phyloP scores from a whole-genome alignment of 495 filamentous ascomycete genomes.

The Echria macrotheca region DNA sequence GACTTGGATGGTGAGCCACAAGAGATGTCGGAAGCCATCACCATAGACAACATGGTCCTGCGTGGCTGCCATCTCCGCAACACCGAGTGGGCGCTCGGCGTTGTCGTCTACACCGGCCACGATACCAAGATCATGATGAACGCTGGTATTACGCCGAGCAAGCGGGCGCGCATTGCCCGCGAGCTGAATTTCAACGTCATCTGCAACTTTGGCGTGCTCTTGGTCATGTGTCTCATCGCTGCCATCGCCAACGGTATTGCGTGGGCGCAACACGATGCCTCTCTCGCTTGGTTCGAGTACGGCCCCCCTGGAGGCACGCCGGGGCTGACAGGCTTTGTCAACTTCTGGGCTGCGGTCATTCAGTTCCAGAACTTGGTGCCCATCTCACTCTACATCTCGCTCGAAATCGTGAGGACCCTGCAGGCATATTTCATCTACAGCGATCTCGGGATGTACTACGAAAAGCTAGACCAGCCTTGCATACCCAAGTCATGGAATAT shows the following conservation, averaged over 20 bases:
- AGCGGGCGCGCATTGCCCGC: slow-evolving; percentile 82
- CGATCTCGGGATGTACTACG: slow-evolving; percentile 95
- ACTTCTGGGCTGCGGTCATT: slow-evolving; percentile 91
- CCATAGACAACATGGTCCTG: slow-evolving; percentile 90
- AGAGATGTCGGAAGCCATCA: slow-evolving; percentile 86
- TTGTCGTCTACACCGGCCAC: slow-evolving; percentile 94
- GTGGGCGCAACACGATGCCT: slow-evolving; percentile 70
- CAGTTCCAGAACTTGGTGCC: slow-evolving; percentile 98
- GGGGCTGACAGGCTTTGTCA: slow-evolving; percentile 81
- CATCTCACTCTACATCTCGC: slow-evolving; percentile 94
- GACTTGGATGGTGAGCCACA: slow-evolving; percentile 52
- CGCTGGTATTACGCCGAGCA: slow-evolving; percentile 92
- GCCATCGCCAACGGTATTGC: slow-evolving; percentile 79
- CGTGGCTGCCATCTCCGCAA: slow-evolving; percentile 91
- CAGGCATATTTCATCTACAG: slow-evolving; percentile 98
- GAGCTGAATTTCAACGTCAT: slow-evolving; percentile 97
- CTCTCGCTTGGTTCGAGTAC: slow-evolving; percentile 79
- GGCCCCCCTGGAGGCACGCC: slow-evolving; percentile 75
- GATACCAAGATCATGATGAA: slow-evolving; percentile 99
- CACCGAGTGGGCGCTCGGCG: slow-evolving; percentile 91
- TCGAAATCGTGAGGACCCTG: slow-evolving; percentile 88
- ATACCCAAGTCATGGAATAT: slow-evolving; percentile 99
- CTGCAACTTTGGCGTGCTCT: slow-evolving; percentile 89
- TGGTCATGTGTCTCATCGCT: slow-evolving; percentile 82
- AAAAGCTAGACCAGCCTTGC: slow-evolving; percentile 85